Evolutionary conservation across 208 protist species (phyloP), one percentile per base, ranked within the genome.

Genomic region (Leishmania guyanensis): DNA sequence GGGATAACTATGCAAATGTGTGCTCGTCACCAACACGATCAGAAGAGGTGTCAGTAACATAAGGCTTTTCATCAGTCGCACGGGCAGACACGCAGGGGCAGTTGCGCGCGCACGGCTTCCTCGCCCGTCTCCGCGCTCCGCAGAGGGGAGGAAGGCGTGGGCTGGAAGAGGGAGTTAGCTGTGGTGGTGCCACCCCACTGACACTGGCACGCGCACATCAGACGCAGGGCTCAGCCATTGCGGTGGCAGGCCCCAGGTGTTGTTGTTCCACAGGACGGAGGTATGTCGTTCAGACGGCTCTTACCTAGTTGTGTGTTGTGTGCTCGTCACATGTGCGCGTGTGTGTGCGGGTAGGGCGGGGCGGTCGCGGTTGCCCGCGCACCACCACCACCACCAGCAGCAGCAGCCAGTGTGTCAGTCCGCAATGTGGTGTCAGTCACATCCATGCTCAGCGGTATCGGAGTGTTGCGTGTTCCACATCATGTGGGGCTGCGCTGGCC

Each of bases 1-100:
- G 83, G 83, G 83, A 86, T 86, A 86, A 86, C 83, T 83, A 81
- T 88, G 71, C 78, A 82, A 39, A 79, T 85, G 84, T 75, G 84
- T 85, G 80, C 48, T 84, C 84, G 84, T 84, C 84, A 88, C 77
- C 75, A 43, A 82, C 6, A 65, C 8, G 82, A 56, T 88, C 76
- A 83, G 81, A 88, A 88, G 82, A 88, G 82, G 84, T 87, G 84
- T 87, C 75, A 79, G 75, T 79, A 79, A 54, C 75, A 79, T 79
- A 56, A 68, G 75, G 0, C 48, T 79, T 79, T 16, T 79, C 75
- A 81, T 81, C 78, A 81, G 51, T 76, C 39, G 68, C 78, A 75
- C 78, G n/a, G 64, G 36, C 36, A 39, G 36, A 1, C 0, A 51
- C 76, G 58, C 58, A 65, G 8, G 33, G 26, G 5, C 22, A 29